Base-by-base conservation (phyloP, 108 stramenopile species). In the Chaetoceros tenuissimus region DNA sequence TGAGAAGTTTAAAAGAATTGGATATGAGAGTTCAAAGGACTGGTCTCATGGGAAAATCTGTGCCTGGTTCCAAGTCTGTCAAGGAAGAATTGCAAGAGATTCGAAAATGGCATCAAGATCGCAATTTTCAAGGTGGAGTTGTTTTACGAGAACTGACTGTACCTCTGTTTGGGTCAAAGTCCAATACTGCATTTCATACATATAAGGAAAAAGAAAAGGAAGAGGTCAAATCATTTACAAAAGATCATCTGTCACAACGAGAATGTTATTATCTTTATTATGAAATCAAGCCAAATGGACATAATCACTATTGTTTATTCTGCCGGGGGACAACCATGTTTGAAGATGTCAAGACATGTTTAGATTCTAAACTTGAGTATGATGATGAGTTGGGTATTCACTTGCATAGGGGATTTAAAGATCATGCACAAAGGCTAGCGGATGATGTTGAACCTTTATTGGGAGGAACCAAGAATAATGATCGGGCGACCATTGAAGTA, bases 201-300 rank as follows among this genome's bases (percentile, higher is more conserved):
- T 24, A 22, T 18, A 52, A 24, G 24, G 28, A 29, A 29, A 23
- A 64, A 13, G 40, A 28, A n/a, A 28, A 19, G 46, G 61, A 60
- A 49, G 58, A 46, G n/a, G 52, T 59, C 18, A 62, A 63, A 28
- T 16, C 24, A 16, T 17, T 24, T 17, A 53, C 29, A 13, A 48
- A 60, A 51, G 65, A 74, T 23, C 27, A 49, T 18, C 57, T 76
- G 48, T 43, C 63, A 24, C 74, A 75, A 53, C 52, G 81, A 60
- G 81, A 82, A 58, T 79, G 77, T 27, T 82, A 82, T 29, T 82
- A 82, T 61, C 25, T 82, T 21, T 82, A 82, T 57, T 78, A 82
- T 46, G 77, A 82, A 53, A 66, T 82, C 19, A 62, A 46, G 34
- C 49, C 50, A 2, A 72, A 63, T 28, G 81, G 81, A 22, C 64